These are phyloP conservation scores for Metarhizium rileyi DNA, from an alignment of 2,329 filamentous ascomycete genomes.

Conservation along the genomic window DNA sequence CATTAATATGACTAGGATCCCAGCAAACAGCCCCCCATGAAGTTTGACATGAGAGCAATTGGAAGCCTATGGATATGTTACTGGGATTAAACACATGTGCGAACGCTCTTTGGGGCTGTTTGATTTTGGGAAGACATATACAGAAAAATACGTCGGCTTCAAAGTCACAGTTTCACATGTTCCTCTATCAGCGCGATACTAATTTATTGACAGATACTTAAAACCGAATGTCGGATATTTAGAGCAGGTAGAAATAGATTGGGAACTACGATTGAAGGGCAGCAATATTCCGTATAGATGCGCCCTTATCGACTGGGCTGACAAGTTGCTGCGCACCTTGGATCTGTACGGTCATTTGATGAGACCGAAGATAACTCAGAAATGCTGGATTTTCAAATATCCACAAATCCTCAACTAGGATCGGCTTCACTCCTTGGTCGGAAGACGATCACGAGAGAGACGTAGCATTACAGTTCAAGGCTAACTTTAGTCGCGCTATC, in stretches of 20 bases:
- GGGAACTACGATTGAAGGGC: constrained; percentile 52
- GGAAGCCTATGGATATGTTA: constrained; percentile 36
- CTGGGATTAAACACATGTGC: constrained; percentile 72
- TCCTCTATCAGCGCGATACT: neutral
- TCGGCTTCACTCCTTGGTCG: constrained; percentile 64
- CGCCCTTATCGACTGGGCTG: constrained; percentile 39
- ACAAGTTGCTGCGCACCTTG: neutral
- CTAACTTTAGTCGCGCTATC: constrained; percentile 60
- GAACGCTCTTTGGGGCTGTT: constrained; percentile 66
- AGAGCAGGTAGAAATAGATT: constrained; percentile 80
- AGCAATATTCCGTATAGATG: constrained; percentile 39
- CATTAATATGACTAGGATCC: constrained; percentile 42
- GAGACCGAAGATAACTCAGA: constrained; percentile 36
- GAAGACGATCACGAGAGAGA: constrained; percentile 50
- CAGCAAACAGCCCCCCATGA: constrained; percentile 41
- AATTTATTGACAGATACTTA: constrained; percentile 48
- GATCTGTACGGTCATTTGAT: neutral
- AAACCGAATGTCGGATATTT: constrained; percentile 62
- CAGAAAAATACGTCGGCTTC: constrained; percentile 51
- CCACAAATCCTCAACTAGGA: constrained; percentile 51
- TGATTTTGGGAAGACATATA: constrained; percentile 64
- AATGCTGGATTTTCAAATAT: constrained; percentile 67
- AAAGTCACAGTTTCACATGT: constrained; percentile 1
- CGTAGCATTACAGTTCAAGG: constrained; percentile 68
- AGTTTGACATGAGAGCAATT: constrained; percentile 56